Evolutionary conservation across 2,329 filamentous ascomycete genomes (phyloP).

Genomic region (Dactylellina parvicollis): DNA sequence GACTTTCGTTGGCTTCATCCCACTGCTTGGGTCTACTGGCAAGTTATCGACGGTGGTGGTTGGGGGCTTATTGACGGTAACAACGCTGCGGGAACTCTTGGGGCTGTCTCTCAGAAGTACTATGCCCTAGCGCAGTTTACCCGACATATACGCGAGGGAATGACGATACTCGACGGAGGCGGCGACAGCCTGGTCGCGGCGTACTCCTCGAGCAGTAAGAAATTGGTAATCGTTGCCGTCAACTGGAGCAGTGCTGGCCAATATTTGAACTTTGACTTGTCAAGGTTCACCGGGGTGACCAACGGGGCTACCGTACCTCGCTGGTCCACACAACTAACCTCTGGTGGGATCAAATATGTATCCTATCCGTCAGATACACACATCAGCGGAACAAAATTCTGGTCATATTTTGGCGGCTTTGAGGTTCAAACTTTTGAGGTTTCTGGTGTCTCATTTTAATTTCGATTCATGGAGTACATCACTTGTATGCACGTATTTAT

Average conservation of each 20-base stretch:
- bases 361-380: slow-evolving; percentile 59
- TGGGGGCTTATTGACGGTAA: slow-evolving; percentile 63
- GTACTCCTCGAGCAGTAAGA: slow-evolving; percentile 60
- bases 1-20: slow-evolving; percentile 63
- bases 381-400: slow-evolving; percentile 61
- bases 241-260: slow-evolving; percentile 61
- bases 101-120: slow-evolving; percentile 61
- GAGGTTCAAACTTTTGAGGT: slow-evolving; percentile 63
- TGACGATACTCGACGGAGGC: slow-evolving; percentile 62
- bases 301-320: slow-evolving; percentile 60
- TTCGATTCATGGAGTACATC: too few relatives aligned
- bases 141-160: slow-evolving; percentile 62
- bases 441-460: slow-evolving; percentile 9
- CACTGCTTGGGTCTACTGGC: slow-evolving; percentile 65
- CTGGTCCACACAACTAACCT: slow-evolving; percentile 61
- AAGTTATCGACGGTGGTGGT: slow-evolving; percentile 62
- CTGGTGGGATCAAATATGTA: slow-evolving; percentile 61
- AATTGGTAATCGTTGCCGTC: slow-evolving; percentile 62
- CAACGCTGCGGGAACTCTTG: slow-evolving; percentile 60
- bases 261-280: slow-evolving; percentile 62
- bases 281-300: slow-evolving; percentile 59
- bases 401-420: slow-evolving; percentile 60
- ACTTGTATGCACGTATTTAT: too few relatives aligned
- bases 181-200: slow-evolving; percentile 61
- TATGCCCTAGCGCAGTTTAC: slow-evolving; percentile 63